Base-by-base conservation (phyloP, 2,329 filamentous ascomycete genomes). In the Botrytis hyacinthi region DNA sequence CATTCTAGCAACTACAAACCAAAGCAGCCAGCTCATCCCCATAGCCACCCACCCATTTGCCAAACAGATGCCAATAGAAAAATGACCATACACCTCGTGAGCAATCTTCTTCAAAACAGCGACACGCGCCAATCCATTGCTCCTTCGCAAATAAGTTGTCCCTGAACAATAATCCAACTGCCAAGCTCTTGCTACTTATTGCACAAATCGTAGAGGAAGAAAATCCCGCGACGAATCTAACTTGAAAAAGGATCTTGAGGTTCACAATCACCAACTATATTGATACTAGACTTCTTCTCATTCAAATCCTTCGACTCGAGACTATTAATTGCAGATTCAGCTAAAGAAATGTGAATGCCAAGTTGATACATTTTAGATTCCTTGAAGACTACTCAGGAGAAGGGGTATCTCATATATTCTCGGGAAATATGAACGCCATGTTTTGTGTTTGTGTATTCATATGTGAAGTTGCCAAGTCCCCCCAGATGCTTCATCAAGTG, bases 131-230 rank as follows among this genome's bases (percentile, higher is more conserved):
- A 94, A 67, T 89, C 88, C 66, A 97, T 83, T 75, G 93, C 92
- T 4, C 94, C 93, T 80, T 97, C 93, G 77, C 89, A 91, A 35
- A 97, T 90, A 89, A 97, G 95, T 6, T 97, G 93, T 94, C 93
- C 0, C 92, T 94, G 1, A 97, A 87, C 0, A 97, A 86, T 0
- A 97, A 84, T 0, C 94, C 92, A 1, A 96, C 84, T 0, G 92
- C 93, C 76, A 97, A 97, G 20, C 97, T 85, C 5, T 32, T 51
- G 29, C 65, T 22, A 54, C 26, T 14, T 22, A 12, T 63, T 29
- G 16, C 14, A n/a, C 40, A 22, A 12, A 44, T 63, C 40, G 26
- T 20, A 44, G 37, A 29, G 40, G 29, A 3, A 46, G 29, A 29
- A 3, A 18, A 2, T 8, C 4, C 35, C 35, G 44, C 18, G 29